These are phyloP conservation scores for Ophiocordyceps robertsii DNA, from an alignment of 2,329 filamentous ascomycete genomes.

Conservation along the genomic window DNA sequence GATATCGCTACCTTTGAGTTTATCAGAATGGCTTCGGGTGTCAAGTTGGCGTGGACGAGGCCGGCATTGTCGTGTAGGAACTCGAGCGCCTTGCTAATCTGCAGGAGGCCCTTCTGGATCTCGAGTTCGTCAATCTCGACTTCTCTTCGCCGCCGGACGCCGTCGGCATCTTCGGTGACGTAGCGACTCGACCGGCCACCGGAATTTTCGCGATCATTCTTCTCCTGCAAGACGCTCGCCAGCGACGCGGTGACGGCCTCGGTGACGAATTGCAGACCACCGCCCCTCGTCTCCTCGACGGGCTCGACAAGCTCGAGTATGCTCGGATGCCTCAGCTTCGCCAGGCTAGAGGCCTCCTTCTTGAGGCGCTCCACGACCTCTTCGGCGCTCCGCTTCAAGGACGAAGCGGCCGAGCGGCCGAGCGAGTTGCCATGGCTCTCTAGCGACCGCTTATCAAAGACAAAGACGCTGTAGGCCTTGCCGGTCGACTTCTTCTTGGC, in stretches of 20 bases:
- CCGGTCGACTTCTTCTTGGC: constrained; percentile 93
- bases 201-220: constrained; percentile 70
- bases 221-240: constrained; percentile 67
- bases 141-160: constrained; percentile 59
- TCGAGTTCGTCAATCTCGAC: constrained; percentile 93
- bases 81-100: constrained; percentile 86
- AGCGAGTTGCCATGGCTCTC: constrained; percentile 39
- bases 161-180: constrained; percentile 67
- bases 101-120: constrained; percentile 89
- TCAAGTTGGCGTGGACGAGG: constrained; percentile 86
- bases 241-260: constrained; percentile 86
- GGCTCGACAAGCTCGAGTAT: constrained; percentile 89
- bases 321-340: constrained; percentile 78
- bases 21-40: constrained; percentile 83
- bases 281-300: constrained; percentile 83
- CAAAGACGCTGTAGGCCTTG: constrained; percentile 79
- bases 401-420: constrained; percentile 37
- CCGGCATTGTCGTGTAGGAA: constrained; percentile 93
- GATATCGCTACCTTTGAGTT: constrained; percentile 60
- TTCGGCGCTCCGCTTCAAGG: constrained; percentile 69
- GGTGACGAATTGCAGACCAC: constrained; percentile 90
- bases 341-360: constrained; percentile 81
- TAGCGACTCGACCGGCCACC: constrained; percentile 64
- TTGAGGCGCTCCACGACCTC: constrained; percentile 85
- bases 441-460: constrained; percentile 82